A percentile compares a stretch with the other conserved stretches of the same genome.
These are phyloP conservation scores for Lentinula sp. DNA, from an alignment of 768 basidiomycete species.

Conservation along the genomic window DNA sequence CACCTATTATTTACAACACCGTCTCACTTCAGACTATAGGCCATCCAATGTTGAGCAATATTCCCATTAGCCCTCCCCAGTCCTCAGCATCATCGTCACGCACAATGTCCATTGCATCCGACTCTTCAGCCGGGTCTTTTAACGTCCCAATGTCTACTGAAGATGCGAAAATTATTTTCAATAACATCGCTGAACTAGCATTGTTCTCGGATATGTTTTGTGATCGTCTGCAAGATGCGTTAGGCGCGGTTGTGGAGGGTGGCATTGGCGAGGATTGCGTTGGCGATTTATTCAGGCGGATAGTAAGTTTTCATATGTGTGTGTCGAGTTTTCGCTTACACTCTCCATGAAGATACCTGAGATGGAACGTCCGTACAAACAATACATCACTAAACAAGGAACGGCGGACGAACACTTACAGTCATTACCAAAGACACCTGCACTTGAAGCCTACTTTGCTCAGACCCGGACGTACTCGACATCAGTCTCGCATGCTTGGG, in stretches of 20 bases:
- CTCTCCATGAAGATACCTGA: slow-evolving; percentile 48
- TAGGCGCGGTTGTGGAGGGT: slow-evolving; percentile 57
- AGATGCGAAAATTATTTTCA: slow-evolving; percentile 68
- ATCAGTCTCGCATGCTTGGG: slow-evolving; percentile 82
- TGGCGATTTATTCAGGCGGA: slow-evolving; percentile 63
- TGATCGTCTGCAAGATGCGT: slow-evolving; percentile 56
- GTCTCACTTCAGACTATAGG: slow-evolving; percentile 18
- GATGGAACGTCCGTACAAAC: slow-evolving; percentile 67
- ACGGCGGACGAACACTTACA: slow-evolving; percentile 64
- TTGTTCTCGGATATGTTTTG: slow-evolving; percentile 63
- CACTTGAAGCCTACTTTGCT: slow-evolving; percentile 59
- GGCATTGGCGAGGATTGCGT: slow-evolving; percentile 67
- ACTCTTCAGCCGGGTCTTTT: slow-evolving; percentile 31
- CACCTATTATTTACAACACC: neutral
- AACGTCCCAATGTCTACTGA: slow-evolving; percentile 65
- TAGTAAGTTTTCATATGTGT: slow-evolving; percentile 38
- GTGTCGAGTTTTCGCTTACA: neutral
- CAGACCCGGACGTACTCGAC: slow-evolving; percentile 63
- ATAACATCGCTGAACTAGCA: slow-evolving; percentile 73
- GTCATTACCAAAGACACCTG: slow-evolving; percentile 41
- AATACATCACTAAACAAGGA: slow-evolving; percentile 78
- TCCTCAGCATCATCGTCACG: slow-evolving; percentile 45
- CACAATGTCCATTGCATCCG: slow-evolving; percentile 46
- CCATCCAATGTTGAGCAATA: slow-evolving; percentile 23
- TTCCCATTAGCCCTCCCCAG: slow-evolving; percentile 41